phyloP scores from a whole-genome alignment of 2,329 filamentous ascomycete genomes.

The Alternaria solani region DNA sequence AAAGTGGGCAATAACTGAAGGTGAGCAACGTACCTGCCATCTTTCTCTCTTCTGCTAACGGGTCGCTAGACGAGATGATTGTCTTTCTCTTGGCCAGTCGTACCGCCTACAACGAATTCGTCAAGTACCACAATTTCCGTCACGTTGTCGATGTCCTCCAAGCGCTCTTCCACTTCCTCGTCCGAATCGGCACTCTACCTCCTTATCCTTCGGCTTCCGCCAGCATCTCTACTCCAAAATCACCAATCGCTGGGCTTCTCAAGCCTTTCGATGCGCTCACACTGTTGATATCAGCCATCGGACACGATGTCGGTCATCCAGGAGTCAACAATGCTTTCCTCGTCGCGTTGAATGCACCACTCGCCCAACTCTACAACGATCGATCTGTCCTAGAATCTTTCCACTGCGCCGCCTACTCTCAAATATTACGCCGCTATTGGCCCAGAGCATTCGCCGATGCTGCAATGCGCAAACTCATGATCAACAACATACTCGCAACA shows the following conservation, averaged over 20 bases:
- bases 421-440: conserved; percentile 94
- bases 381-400: conserved; percentile 96
- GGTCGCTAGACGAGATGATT: conserved; percentile 73
- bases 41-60: conserved; percentile 26
- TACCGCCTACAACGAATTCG: conserved; percentile 94
- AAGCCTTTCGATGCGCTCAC: conserved; percentile 87
- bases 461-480: conserved; percentile 88
- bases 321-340: conserved; percentile 98
- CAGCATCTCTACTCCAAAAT: conserved; percentile 55
- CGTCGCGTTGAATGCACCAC: conserved; percentile 86
- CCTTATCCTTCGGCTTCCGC: conserved; percentile 63
- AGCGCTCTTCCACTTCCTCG: conserved; percentile 88
- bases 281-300: conserved; percentile 92
- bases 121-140: conserved; percentile 97
- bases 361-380: conserved; percentile 96
- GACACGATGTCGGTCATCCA: conserved; percentile 96
- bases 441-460: conserved; percentile 79
- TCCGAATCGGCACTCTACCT: conserved; percentile 79
- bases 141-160: conserved; percentile 97
- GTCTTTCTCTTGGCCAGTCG: conserved; percentile 88
- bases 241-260: conserved; percentile 77
- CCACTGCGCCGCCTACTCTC: conserved; percentile 95
- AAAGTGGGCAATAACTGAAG: conserved; percentile 78
- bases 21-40: conserved; percentile 60
- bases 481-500: conserved; percentile 95